Conservation (phyloP, 2,329 filamentous ascomycete species). For the Westerdykella sp. region DNA sequence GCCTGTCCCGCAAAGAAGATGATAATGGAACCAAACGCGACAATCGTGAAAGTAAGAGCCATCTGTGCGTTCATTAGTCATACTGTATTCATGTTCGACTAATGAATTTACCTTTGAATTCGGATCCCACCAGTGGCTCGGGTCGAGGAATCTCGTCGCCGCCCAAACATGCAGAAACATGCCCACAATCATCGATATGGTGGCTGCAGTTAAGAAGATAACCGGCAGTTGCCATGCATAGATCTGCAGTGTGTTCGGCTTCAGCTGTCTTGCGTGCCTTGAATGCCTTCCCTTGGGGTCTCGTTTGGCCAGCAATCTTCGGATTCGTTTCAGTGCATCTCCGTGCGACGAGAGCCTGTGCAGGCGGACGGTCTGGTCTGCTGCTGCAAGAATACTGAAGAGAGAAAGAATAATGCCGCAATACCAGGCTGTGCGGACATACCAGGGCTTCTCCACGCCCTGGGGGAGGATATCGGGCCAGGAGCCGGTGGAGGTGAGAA, state of each 20-base stretch:
- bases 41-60: conserved; percentile 16
- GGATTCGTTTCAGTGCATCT: conserved; percentile 34
- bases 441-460: conserved; percentile 36
- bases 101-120: conserved; percentile 22
- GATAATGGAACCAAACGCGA: conserved; percentile 11
- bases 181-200: conserved; percentile 35
- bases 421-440: conserved; percentile 39
- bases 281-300: neutral
- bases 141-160: conserved; percentile 20
- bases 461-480: conserved; percentile 40
- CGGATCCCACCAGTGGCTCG: conserved; percentile 23
- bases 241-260: conserved; percentile 25
- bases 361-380: conserved; percentile 40
- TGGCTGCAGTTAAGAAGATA: conserved; percentile 31
- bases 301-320: conserved; percentile 26
- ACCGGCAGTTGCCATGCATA: conserved; percentile 37
- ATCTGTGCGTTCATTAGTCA: conserved; percentile 9
- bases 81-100: no score
- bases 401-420: conserved; percentile 45
- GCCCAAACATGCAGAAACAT: conserved; percentile 38
- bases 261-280: conserved; percentile 11
- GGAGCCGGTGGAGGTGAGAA: conserved; percentile 40
- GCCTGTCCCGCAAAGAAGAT: conserved; percentile 19
- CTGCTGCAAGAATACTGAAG: conserved; percentile 45
- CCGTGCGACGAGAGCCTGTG: conserved; percentile 40